These are phyloP conservation scores for Penicillium thymicola DNA, from an alignment of 2,329 filamentous ascomycete genomes.

Conservation along the genomic window DNA sequence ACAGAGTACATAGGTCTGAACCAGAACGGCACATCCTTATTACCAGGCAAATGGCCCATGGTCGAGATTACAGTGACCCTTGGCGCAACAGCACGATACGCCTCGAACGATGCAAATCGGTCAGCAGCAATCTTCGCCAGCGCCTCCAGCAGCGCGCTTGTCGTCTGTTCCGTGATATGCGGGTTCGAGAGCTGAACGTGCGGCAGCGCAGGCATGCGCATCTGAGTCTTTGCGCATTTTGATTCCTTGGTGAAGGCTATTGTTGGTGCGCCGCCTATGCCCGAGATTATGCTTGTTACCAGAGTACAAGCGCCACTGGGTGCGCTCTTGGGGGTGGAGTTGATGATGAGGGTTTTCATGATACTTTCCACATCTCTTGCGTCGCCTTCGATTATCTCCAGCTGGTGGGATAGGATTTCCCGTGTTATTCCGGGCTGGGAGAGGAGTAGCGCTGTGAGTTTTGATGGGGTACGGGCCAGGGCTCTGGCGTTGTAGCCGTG, in stretches of 20 bases:
- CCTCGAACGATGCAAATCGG: slow-evolving; percentile 1
- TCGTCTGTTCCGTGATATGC: slow-evolving; percentile 32
- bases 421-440: slow-evolving; percentile 39
- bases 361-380: slow-evolving; percentile 43
- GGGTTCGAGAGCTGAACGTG: slow-evolving; percentile 32
- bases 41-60: slow-evolving; percentile 28
- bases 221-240: background rate
- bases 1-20: slow-evolving; percentile 32
- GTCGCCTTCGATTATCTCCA: slow-evolving; percentile 49
- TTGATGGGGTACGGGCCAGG: slow-evolving; percentile 49
- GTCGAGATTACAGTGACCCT: slow-evolving; percentile 30
- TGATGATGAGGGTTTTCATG: slow-evolving; percentile 32
- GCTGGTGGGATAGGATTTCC: slow-evolving; percentile 35
- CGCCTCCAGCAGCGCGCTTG: slow-evolving; percentile 26
- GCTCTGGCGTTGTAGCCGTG: slow-evolving; percentile 46
- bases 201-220: slow-evolving; percentile 12
- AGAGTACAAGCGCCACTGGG: slow-evolving; percentile 15
- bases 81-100: slow-evolving; percentile 17
- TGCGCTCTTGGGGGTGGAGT: slow-evolving; percentile 9
- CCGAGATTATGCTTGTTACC: slow-evolving; percentile 47
- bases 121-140: slow-evolving; percentile 16
- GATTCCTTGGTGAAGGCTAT: slow-evolving; percentile 15
- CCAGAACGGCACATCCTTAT: slow-evolving; percentile 30
- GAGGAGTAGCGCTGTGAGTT: slow-evolving; percentile 45
- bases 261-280: slow-evolving; percentile 42